Evolutionary conservation across 2,329 filamentous ascomycete genomes (phyloP), one percentile per base, ranked within the genome.

Genomic region (Nectriaceae sp.): DNA sequence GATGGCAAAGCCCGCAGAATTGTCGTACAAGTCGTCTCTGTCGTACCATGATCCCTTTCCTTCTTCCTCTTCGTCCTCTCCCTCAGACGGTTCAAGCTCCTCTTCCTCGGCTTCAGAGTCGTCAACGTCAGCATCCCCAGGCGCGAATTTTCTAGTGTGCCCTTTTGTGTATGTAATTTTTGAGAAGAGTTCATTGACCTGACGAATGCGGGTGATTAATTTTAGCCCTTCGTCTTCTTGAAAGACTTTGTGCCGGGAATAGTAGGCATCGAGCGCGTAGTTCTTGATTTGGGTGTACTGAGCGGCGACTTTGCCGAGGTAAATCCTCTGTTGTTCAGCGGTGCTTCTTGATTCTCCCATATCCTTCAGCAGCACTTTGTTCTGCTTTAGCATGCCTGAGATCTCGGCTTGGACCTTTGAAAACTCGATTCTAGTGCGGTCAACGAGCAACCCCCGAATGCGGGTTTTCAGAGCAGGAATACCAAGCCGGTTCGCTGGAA

Each of bases 391-490:
- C 1, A 43, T 46, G 0, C 37, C n/a, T 0, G 26, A 20, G 8
- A 72, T 56, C 2, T 75, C 70, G 0, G 33, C 33, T 2, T 62
- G 61, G 1, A 75, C 66, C 13, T 67, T 63, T 0, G 70, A 70
- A 1, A 74, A 66, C 44, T 72, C 66, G 33, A 52, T 47, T 18
- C 70, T 72, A 5, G 74, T 71, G 0, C 76, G 64, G 1, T 75
- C 67, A 24, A 67, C 62, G 0, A 78, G 62, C 0, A 79, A 65
- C 0, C 63, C 52, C 0, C 62, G 61, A 0, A 79, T 59, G 0
- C 70, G 66, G 0, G 6, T 11, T 18, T 65, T 68, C 11, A 79
- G 60, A 0, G 70, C 64, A 0, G 42, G 50, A 1, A 72, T 67
- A 0, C 75, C 75, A 0, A 69, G 44, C 0, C 65, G 60, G 0